Conservation (phyloP, 2,329 filamentous ascomycete genomes). For the Mycogone perniciosa region DNA sequence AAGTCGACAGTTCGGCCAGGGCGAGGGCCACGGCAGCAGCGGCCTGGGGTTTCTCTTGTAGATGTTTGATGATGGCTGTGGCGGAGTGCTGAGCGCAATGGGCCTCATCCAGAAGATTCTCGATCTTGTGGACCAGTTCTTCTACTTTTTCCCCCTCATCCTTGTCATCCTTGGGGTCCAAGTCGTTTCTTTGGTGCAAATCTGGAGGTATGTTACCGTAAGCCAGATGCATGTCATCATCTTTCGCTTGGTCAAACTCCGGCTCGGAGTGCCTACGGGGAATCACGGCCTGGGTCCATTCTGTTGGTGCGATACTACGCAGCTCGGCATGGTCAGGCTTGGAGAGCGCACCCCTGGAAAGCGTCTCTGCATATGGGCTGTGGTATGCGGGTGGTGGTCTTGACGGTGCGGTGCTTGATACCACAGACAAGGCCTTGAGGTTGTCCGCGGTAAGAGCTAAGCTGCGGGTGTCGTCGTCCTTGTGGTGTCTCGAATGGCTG, state of each 20-base stretch:
- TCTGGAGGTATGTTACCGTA: conserved; percentile 79
- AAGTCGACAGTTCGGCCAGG: conserved; percentile 79
- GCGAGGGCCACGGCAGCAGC: conserved; percentile 91
- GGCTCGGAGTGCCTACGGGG: conserved; percentile 36
- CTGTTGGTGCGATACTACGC: conserved; percentile 18
- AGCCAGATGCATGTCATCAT: conserved; percentile 75
- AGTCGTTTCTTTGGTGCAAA: conserved; percentile 44
- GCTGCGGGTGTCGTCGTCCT: conserved; percentile 23
- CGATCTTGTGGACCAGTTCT: conserved; percentile 65
- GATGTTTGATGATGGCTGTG: conserved; percentile 70
- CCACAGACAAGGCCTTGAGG: conserved; percentile 47
- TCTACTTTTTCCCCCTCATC: conserved; percentile 51
- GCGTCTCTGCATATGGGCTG: conserved; percentile 28
- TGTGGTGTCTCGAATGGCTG: conserved; percentile 26
- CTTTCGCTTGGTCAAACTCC: conserved; percentile 23
- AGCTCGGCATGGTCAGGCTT: conserved; percentile 20
- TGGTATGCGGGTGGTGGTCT: conserved; percentile 37
- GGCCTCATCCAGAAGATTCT: conserved; percentile 74
- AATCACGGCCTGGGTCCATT: conserved; percentile 16
- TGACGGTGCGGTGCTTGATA: conserved; percentile 44
- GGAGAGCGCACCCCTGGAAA: conserved; percentile 38
- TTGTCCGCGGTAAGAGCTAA: conserved; percentile 46
- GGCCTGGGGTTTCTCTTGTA: conserved; percentile 68
- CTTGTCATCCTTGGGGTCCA: conserved; percentile 44
- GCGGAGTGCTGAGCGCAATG: conserved; percentile 84